Evolutionary conservation across 306 rosid genomes (phyloP), one percentile per base, ranked within the genome.

Genomic region (Fagus sylvatica): DNA sequence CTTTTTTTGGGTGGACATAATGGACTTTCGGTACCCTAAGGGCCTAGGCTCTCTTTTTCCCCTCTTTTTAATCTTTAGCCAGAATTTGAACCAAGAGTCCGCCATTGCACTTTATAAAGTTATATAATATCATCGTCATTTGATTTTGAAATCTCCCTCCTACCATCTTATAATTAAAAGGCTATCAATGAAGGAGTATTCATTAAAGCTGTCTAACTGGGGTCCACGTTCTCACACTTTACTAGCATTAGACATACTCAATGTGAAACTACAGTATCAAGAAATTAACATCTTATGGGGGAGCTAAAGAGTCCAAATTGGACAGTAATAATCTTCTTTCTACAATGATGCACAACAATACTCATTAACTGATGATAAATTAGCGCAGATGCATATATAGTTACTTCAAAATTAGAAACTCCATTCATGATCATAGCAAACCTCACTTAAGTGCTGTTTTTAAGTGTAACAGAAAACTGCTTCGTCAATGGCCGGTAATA

Each of bases 11-110:
- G 51, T 46, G 3, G 51, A 10, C 15, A 46, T 46, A n/a, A 46
- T 46, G 51, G 51, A 46, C 51, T 46, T 46, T 46, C 51, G 4
- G 51, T 10, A 46, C 28, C 28, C 28, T 22, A 22, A 22, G 28
- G 28, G 28, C 28, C 28, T 22, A 13, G 15, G 51, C 51, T 9
- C 11, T 3, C 34, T 36, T 7, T 46, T 36, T n/a, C 11, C 60
- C 17, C 5, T 6, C 4, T 64, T 49, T 75, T 16, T 10, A 42
- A 22, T 16, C 33, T 43, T 32, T 43, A 33, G 46, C 59, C 9
- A 34, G 64, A 78, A 42, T 78, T 72, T 78, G 82, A 78, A 72
- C 53, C 30, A 72, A 61, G 53, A 49, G 55, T 60, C 77, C 73
- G 82, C 82, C 81, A 71, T 46, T 12, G 32, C 33, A 59, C 6